Base-by-base conservation (phyloP, 2,329 filamentous ascomycete genomes). In the Beauveria scarabaeidicola region DNA sequence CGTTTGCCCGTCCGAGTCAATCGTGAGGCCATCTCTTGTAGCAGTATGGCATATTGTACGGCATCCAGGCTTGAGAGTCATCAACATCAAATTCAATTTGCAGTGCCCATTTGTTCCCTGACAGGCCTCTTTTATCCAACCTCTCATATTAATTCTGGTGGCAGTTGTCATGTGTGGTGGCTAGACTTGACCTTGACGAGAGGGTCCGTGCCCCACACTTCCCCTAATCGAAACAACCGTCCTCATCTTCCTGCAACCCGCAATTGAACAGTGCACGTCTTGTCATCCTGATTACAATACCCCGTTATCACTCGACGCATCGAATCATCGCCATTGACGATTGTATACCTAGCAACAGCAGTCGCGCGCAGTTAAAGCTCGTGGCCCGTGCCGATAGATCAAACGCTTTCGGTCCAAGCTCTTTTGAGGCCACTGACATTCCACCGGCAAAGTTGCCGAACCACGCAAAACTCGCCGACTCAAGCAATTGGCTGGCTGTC, bases 121-220 rank as follows among this genome's bases (percentile, higher is more conserved):
- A 38, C 13, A n/a, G 50, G 15, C 40, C 11, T 40, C 11, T 40
- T 25, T n/a, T 41, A 21, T 25, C 10, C 8, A 3, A 54, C 38
- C 38, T 52, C 40, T 11, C 8, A 23, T 10, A 13, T 36, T 36
- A 5, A 36, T 6, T 1, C 25, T 44, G 5, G 9, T 44, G 38
- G 52, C n/a, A 54, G 38, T 44, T 32, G 40, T 44, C 17, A 43
- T 44, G n/a, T n/a, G n/a, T n/a, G 52, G 52, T 17, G 3, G 36
- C 23, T 21, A 21, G 17, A 54, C 19, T 44, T 52, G 13, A 23
- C 38, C 32, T 36, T 36, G 52, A 27, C 44, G 21, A 58, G 23
- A 27, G 46, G 56, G 48, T 52, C 57, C 47, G 57, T 52, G 57
- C 57, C 25, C 57, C 57, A 59, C 48, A 15, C 27, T 38, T 53